Evolutionary conservation across 441 rosid genomes (phyloP), one percentile per base, ranked within the genome.

Genomic region (Omphalea diandra): DNA sequence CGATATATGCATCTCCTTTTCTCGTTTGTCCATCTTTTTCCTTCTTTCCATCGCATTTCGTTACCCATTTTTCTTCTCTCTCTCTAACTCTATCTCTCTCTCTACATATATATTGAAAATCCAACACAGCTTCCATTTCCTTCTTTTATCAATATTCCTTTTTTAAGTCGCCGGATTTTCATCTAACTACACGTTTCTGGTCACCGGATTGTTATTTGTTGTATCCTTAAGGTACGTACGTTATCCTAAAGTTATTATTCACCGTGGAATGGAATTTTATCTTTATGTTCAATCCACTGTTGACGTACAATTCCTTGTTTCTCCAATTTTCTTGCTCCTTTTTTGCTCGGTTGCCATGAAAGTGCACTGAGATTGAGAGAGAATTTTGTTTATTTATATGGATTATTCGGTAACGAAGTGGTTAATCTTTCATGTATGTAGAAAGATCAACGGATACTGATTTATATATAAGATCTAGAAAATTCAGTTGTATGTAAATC

Each of bases 41-140:
- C 12, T 40, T n/a, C n/a, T n/a, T n/a, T n/a, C n/a, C n/a, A n/a
- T n/a, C 44, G 24, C 58, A 22, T 10, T 24, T 26, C 58, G 2
- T 29, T 12, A 12, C 7, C 5, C 60, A 27, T 29, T 55, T 14
- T 38, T 6, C n/a, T n/a, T n/a, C n/a, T n/a, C n/a, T n/a, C n/a
- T n/a, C n/a, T n/a, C n/a, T n/a, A n/a, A n/a, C n/a, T n/a, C n/a
- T 38, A 7, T 38, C 41, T 38, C 41, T 38, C 44, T 35, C 49
- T 40, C 36, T 40, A 14, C 5, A 3, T 58, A 36, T 15, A 0
- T 57, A 22, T 57, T 56, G 61, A 32, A 18, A 58, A 32, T 33
- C 65, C 49, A 61, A 38, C 65, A 22, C 65, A 12, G 44, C 65
- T 61, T 61, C 32, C 65, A 61, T 61, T 38, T 38, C n/a, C 40